Evolutionary conservation across 73 alveolate genomes (phyloP).

Genomic region (Symbiodinium pilosum): DNA sequence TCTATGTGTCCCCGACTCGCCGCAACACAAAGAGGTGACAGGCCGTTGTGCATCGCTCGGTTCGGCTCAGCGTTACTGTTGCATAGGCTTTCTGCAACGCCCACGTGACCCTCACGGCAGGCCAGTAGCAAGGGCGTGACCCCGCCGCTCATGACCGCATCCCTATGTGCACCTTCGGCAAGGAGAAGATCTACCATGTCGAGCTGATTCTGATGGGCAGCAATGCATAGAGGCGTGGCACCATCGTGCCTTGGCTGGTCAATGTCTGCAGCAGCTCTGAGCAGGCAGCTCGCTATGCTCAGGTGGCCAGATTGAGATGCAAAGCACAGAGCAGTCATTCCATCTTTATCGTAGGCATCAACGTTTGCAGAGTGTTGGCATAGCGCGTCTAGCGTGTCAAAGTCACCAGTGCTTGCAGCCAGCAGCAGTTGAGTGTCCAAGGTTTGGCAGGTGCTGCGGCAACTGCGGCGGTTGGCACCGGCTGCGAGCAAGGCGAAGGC

Average conservation of each 20-base stretch:
- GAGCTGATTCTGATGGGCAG: background rate
- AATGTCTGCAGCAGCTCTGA: background rate
- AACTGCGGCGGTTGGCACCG: background rate
- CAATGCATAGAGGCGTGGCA: background rate
- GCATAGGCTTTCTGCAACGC: background rate
- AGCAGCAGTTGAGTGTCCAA: background rate
- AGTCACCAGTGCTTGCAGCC: background rate
- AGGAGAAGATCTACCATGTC: background rate
- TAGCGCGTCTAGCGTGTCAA: background rate
- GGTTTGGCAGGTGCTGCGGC: background rate
- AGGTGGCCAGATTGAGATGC: background rate
- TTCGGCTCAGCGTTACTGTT: background rate
- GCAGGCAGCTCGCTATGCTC: background rate
- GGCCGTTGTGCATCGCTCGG: constrained; percentile 9
- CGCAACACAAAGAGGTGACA: background rate
- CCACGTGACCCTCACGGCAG: background rate
- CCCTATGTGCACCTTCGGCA: background rate
- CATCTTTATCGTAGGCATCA: background rate
- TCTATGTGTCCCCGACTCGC: background rate
- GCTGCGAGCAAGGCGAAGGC: background rate
- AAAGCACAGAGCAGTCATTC: constrained; percentile 3
- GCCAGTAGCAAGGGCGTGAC: constrained; percentile 25
- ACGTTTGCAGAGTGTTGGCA: background rate
- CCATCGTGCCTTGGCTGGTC: background rate
- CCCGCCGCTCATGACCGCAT: background rate